These are phyloP conservation scores for Apiospora rasikravindrae DNA, from an alignment of 2,329 filamentous ascomycete genomes.

Conservation along the genomic window DNA sequence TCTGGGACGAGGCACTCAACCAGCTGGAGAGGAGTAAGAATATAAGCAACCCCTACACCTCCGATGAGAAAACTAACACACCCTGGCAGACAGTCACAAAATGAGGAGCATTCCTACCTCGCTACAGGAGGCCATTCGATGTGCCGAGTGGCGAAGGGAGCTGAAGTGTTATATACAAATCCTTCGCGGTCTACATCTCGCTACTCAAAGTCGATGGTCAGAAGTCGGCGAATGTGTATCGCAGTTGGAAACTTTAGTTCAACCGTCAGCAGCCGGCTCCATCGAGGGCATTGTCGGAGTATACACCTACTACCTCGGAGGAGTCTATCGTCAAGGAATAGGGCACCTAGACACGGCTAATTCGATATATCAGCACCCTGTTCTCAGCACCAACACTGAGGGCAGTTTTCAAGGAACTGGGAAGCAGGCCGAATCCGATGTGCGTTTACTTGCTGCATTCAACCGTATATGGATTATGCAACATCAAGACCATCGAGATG, in stretches of 20 bases:
- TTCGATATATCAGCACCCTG: constrained; percentile 65
- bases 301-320: constrained; percentile 73
- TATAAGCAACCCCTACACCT: constrained; percentile 9
- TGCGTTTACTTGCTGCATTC: constrained; percentile 69
- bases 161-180: constrained; percentile 73
- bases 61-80: constrained; percentile 27
- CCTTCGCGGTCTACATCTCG: constrained; percentile 72
- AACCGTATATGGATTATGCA: constrained; percentile 78
- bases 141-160: constrained; percentile 68
- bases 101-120: constrained; percentile 53
- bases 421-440: constrained; percentile 62
- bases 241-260: constrained; percentile 53
- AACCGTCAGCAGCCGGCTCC: constrained; percentile 32
- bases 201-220: constrained; percentile 73
- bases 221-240: constrained; percentile 64
- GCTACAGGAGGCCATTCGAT: constrained; percentile 61
- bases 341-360: constrained; percentile 75
- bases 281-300: constrained; percentile 54
- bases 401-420: constrained; percentile 36
- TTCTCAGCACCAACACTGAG: constrained; percentile 59
- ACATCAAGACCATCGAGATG: constrained; percentile 60
- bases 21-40: constrained; percentile 41
- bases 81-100: constrained; percentile 32
- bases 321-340: constrained; percentile 76
- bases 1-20: constrained; percentile 47